These are phyloP conservation scores for Metschnikowia chrysomelidarum DNA, from an alignment of 805 yeast genomes.

Conservation along the genomic window DNA sequence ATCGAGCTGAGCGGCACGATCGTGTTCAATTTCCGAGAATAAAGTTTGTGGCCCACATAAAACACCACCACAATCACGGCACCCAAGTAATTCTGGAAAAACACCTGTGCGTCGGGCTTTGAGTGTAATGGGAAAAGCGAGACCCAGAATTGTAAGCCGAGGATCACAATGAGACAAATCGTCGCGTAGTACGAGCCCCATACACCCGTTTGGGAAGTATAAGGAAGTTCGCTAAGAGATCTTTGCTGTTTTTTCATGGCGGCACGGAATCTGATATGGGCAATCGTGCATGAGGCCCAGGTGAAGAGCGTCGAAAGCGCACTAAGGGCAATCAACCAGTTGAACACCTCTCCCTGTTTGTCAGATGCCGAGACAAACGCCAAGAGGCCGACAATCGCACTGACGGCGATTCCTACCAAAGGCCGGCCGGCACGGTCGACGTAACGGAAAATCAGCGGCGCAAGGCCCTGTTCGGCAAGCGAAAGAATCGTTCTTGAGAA, in stretches of 20 bases:
- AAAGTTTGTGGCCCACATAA: constrained; percentile 26
- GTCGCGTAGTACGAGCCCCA: constrained; percentile 28
- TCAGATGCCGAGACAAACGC: constrained; percentile 43
- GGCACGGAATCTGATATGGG: constrained; percentile 41
- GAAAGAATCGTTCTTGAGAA: constrained; percentile 41
- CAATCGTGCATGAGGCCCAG: constrained; percentile 40
- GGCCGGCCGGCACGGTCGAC: constrained; percentile 43
- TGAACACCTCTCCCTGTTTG: constrained; percentile 34
- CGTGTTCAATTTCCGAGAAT: constrained; percentile 20
- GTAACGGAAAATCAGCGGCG: constrained; percentile 33
- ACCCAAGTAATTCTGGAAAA: constrained; percentile 28
- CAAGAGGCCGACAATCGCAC: constrained; percentile 36
- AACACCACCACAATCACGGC: constrained; percentile 23
- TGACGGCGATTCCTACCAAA: constrained; percentile 32
- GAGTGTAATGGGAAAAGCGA: constrained; percentile 27
- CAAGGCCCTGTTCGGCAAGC: constrained; percentile 40
- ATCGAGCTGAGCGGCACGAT: constrained; percentile 22
- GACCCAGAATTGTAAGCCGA: constrained; percentile 29
- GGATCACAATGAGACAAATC: constrained; percentile 21
- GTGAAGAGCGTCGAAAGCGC: constrained; percentile 43
- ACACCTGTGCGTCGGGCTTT: constrained; percentile 20
- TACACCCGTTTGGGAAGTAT: constrained; percentile 47
- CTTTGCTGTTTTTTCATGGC: constrained; percentile 43
- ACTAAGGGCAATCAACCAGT: constrained; percentile 42
- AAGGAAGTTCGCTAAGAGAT: constrained; percentile 50